Evolutionary conservation across 2,329 filamentous ascomycete genomes (phyloP), one percentile per base, ranked within the genome.

Genomic region (Aspergillus aculeatus): DNA sequence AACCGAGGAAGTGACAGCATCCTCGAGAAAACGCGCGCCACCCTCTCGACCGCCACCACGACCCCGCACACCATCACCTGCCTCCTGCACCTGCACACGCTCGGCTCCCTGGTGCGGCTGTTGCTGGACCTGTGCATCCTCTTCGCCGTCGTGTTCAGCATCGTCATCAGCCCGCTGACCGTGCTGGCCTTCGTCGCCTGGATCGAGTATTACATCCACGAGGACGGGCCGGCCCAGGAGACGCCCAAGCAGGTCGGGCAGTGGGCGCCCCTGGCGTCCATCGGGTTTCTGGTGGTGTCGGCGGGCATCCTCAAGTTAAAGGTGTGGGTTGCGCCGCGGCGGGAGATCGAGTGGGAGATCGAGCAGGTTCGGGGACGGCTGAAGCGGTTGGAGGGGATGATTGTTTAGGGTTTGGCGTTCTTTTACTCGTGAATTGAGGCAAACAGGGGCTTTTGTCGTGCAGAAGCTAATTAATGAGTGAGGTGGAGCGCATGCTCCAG

Each of bases 171-270:
- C 12, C 72, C 71, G 0, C 53, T 74, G 0, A 73, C 70, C 0
- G 66, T 68, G 1, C 63, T 74, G 7, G 72, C 70, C 0, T 74
- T 74, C 50, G 67, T 74, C 1, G 59, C 62, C 7, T 74, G 71
- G 70, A 69, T 71, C n/a, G 72, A 74, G 53, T 70, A 64, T 54
- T 72, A 67, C 57, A 73, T 74, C 9, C 54, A 64, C 31, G 63
- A 69, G 12, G 72, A 74, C 47, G 70, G 71, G 1, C 66, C 69
- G 0, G 62, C 66, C 0, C 64, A 69, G 32, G 72, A 74, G 54
- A 64, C 59, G 41, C 66, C 69, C 0, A 62, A 67, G 21, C 71
- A 74, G 47, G 72, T 74, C 12, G 72, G 70, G 9, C 72, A 74
- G 52, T 74, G 72, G 72, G 62, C 65, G 2, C 67, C 65, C 16